These are phyloP conservation scores for Cyclotella distinguenda DNA, from an alignment of 108 stramenopile genomes.

Conservation along the genomic window DNA sequence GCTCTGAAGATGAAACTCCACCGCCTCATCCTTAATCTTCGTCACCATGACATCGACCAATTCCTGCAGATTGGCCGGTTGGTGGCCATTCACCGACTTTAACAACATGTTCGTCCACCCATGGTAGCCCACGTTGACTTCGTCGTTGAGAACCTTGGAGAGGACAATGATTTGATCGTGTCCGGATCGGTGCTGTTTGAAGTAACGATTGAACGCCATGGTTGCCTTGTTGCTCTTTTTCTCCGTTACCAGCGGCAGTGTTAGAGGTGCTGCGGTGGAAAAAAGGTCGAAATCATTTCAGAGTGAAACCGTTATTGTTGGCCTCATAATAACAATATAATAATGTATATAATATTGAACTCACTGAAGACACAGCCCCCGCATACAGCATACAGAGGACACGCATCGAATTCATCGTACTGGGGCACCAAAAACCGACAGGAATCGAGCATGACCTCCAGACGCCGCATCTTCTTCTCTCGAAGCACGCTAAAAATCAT, in stretches of 20 bases:
- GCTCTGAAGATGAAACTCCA: conserved; percentile 34
- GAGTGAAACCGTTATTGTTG: not conserved
- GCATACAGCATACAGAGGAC: conserved; percentile 38
- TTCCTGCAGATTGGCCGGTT: conserved; percentile 39
- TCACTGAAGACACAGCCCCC: conserved; percentile 50
- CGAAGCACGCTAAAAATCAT: conserved; percentile 33
- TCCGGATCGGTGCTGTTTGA: conserved; percentile 19
- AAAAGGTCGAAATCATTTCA: not conserved
- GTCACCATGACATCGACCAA: conserved; percentile 32
- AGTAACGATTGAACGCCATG: conserved; percentile 24
- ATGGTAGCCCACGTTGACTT: conserved; percentile 50
- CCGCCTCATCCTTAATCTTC: conserved; percentile 13
- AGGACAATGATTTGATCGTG: conserved; percentile 45
- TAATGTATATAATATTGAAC: not conserved
- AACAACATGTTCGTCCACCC: conserved; percentile 33
- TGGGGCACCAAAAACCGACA: conserved; percentile 37
- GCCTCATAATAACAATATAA: no score
- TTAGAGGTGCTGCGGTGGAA: conserved; percentile 17
- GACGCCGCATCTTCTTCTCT: conserved; percentile 17
- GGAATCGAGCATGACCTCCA: conserved; percentile 14
- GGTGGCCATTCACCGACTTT: conserved; percentile 43
- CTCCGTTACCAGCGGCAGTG: conserved; percentile 35
- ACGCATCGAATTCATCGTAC: conserved; percentile 49
- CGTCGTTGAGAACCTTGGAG: conserved; percentile 43
- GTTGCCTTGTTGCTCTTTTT: conserved; percentile 28